These are phyloP conservation scores for Coniferiporia sulphurascens DNA, from an alignment of 1,284 basidiomycete species.

Conservation along the genomic window DNA sequence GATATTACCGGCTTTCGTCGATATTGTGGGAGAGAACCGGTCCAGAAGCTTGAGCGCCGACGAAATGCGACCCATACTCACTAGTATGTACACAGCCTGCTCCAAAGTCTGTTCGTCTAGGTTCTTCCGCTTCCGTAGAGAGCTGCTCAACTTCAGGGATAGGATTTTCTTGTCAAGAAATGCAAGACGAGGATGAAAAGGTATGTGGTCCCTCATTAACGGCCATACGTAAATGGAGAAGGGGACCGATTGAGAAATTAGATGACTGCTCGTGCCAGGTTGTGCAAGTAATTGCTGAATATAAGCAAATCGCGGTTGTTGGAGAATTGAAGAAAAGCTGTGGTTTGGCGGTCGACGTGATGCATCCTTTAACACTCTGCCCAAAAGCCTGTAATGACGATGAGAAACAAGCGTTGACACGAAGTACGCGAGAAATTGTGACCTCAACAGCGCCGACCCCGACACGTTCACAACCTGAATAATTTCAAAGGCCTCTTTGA, in stretches of 20 bases:
- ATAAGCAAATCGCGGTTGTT: conserved; percentile 3
- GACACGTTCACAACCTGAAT: background rate
- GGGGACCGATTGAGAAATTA: conserved; percentile 9
- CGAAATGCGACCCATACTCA: conserved; percentile 32
- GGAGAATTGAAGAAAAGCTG: conserved; percentile 1
- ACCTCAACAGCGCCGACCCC: background rate
- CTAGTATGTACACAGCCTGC: conserved; percentile 30
- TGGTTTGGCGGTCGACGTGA: background rate
- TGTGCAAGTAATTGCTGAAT: background rate
- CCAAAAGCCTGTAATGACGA: conserved; percentile 11
- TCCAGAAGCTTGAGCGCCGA: conserved; percentile 42
- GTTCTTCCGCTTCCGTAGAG: conserved; percentile 17
- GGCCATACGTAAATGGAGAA: conserved; percentile 17
- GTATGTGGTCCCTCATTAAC: conserved; percentile 7
- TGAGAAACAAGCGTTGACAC: conserved; percentile 6
- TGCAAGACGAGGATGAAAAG: conserved; percentile 13
- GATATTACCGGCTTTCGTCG: conserved; percentile 39
- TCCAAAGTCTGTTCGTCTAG: conserved; percentile 11
- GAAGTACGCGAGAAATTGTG: conserved; percentile 5
- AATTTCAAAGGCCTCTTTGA: conserved; percentile 5
- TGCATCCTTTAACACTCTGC: background rate
- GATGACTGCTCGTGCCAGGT: background rate
- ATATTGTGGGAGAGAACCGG: conserved; percentile 31
- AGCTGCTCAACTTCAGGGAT: conserved; percentile 8
- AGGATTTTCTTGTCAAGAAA: conserved; percentile 7